phyloP scores from a whole-genome alignment of 1,284 basidiomycete genomes.

The Austropuccinia psidii region DNA sequence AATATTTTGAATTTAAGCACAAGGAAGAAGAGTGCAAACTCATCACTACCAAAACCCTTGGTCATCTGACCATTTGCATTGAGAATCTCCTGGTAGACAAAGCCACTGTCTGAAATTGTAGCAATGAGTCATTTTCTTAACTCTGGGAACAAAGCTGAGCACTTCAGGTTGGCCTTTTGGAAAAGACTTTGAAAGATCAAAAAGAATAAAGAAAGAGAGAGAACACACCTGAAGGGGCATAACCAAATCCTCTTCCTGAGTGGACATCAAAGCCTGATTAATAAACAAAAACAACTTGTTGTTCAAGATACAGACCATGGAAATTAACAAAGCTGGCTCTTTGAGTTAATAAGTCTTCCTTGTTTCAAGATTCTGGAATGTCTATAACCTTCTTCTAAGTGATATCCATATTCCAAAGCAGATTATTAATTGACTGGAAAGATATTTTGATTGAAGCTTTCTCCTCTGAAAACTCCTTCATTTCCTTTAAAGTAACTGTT shows the following conservation, averaged over 20 bases:
- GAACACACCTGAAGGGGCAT: neutral
- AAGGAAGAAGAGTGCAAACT: too few species aligned
- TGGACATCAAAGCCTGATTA: neutral
- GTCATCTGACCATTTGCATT: too few species aligned
- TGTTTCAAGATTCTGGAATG: neutral
- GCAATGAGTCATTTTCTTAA: too few species aligned
- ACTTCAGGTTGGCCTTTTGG: neutral
- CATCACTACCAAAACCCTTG: too few species aligned
- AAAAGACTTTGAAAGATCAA: neutral
- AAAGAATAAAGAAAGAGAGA: neutral
- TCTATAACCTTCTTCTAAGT: neutral
- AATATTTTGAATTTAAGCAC: too few species aligned
- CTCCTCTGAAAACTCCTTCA: too few species aligned
- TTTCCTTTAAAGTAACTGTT: too few species aligned
- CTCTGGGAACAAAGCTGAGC: neutral
- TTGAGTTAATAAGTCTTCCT: neutral
- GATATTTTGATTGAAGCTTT: too few species aligned
- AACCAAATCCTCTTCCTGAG: neutral
- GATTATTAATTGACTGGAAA: neutral
- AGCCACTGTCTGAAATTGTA: too few species aligned
- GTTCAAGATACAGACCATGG: neutral
- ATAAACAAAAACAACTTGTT: conserved; percentile 1
- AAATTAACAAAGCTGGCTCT: neutral
- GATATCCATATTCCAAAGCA: conserved; percentile 6
- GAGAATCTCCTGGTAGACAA: too few species aligned